Evolutionary conservation across 306 rosid genomes (phyloP), one percentile per base, ranked within the genome.

Genomic region (Chamaecrista fasciculata): DNA sequence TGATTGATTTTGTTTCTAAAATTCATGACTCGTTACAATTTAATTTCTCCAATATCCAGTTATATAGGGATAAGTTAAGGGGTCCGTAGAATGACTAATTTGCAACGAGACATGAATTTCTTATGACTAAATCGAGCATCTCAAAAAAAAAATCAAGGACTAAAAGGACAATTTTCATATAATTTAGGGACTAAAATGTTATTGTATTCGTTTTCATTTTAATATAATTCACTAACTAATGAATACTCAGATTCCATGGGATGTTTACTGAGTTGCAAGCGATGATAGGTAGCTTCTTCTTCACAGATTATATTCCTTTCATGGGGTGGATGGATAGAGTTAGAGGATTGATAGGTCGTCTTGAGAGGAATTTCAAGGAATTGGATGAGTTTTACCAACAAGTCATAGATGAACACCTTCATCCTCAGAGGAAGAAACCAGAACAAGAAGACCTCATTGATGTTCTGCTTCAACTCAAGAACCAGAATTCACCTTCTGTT

Each of bases 311-410:
- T 25, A 28, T 77, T 31, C 65, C 61, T 19, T 34, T 70, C 20
- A 12, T 77, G 16, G 74, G 71, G 0, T 67, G 76, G 77, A n/a
- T 69, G 7, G 85, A 81, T 56, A 73, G 31, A 36, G 0, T 77
- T 0, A 36, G 16, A n/a, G 79, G 79, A 2, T 1, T 14, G 0
- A 40, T 64, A 8, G 20, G 6, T 1, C 57, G 50, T 23, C 74
- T 75, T 36, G 64, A 69, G 16, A 58, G 46, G 44, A 46, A 58
- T 11, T 77, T 26, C 15, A 37, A 52, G 4, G 68, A 49, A 36
- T 11, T 81, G 12, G 67, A 70, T 58, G 3, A 1, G 9, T 65
- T 77, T 20, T 81, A 62, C 44, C 78, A 81, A 47, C 12, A 34
- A 18, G 71, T 64, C 0, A 60, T 60, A 0, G 28, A 60, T 18